Evolutionary conservation across 805 yeast species (phyloP).

Genomic region (Teunomyces funiuensis): DNA sequence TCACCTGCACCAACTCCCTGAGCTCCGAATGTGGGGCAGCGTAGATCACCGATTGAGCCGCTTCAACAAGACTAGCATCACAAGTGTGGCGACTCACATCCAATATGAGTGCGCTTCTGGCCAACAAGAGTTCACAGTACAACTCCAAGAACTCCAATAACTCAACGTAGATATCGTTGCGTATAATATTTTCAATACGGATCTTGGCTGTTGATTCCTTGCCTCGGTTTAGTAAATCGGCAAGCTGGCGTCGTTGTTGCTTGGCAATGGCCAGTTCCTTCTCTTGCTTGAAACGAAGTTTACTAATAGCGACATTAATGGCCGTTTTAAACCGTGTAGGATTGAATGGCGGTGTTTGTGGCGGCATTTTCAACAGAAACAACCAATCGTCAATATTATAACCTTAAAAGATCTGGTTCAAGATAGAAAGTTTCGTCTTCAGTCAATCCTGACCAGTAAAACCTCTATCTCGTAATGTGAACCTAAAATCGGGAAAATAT

Average conservation of each 20-base stretch:
- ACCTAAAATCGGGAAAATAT: no score
- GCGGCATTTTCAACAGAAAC: neutral
- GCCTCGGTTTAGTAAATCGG: constrained; percentile 65
- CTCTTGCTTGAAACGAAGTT: constrained; percentile 69
- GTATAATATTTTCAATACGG: constrained; percentile 78
- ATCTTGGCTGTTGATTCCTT: constrained; percentile 82
- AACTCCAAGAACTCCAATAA: constrained; percentile 75
- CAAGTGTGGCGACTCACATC: constrained; percentile 41
- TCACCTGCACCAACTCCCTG: constrained; percentile 62
- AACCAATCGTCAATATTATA: no score
- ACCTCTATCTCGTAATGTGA: no score
- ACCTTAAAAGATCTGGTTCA: no score
- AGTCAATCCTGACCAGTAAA: no score
- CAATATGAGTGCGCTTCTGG: constrained; percentile 64
- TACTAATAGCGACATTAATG: constrained; percentile 67
- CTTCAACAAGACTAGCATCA: constrained; percentile 69
- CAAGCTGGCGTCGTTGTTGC: constrained; percentile 67
- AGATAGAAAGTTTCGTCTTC: no score
- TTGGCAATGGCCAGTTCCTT: constrained; percentile 74
- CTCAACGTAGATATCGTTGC: constrained; percentile 80
- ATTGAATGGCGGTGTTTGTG: constrained; percentile 24
- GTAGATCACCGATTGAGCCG: constrained; percentile 66
- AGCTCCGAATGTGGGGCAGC: constrained; percentile 74
- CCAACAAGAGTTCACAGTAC: constrained; percentile 77
- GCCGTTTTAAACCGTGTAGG: constrained; percentile 39